Evolutionary conservation across 441 rosid species (phyloP), one percentile per base, ranked within the genome.

Genomic region (Populus hybrid): DNA sequence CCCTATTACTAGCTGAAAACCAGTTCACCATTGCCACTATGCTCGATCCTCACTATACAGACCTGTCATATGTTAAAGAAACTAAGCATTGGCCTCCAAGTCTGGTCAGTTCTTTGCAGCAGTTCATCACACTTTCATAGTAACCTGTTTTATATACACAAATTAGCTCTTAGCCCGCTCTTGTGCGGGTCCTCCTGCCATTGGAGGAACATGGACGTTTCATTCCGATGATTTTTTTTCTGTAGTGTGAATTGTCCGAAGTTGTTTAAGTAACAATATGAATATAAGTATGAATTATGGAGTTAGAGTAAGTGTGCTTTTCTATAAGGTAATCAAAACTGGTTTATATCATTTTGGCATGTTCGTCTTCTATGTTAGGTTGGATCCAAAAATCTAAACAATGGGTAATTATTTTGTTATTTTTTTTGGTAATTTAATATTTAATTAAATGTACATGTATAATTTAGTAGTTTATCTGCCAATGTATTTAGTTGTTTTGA

Each of bases 71-170:
- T 73, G 90, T 87, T 3, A 87, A 83, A 78, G 89, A 88, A 66
- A 87, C 83, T 1, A 90, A 87, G 84, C 90, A 90, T 65, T 90
- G 91, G 91, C 93, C 93, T 56, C 91, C 93, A 6, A 88, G 93
- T 84, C 80, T 90, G 87, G 82, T 90, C 76, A 87, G 86, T 78
- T 88, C 89, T 29, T 84, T 88, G 77, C 83, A 77, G 77, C 88
- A 85, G 50, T 89, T 88, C 81, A 87, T 89, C 81, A 88, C 91
- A 5, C 90, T 88, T 76, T 83, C 87, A 6, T 86, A 84, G 83
- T 16, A 29, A 70, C 35, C 70, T 73, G 9, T 74, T 14, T n/a
- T 29, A 29, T 75, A 72, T 45, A 45, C 21, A 23, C 53, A 73
- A 53, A 21, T 26, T 29, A 29, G 31, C 31, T 50, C 18, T 50